A percentile compares a stretch with the other conserved stretches of the same genome.
Conservation (phyloP, 2,329 filamentous ascomycete genomes). For the Volutella citrinella region DNA sequence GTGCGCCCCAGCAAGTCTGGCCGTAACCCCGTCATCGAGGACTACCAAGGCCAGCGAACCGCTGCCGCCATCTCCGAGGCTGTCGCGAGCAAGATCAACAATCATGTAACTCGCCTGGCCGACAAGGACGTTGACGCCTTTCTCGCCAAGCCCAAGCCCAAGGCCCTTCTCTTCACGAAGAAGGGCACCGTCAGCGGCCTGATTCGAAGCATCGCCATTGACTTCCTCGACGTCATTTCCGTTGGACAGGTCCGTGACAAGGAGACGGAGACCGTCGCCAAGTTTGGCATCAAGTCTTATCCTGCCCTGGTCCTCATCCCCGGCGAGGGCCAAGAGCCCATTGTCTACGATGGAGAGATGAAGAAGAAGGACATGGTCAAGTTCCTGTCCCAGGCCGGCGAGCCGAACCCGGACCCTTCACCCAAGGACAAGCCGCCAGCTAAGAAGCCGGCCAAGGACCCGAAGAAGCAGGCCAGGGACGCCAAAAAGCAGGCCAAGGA, state of each 20-base stretch:
- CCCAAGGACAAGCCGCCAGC: no score
- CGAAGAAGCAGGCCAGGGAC: conserved; percentile 33
- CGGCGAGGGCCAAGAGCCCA: conserved; percentile 62
- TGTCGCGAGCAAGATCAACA: conserved; percentile 83
- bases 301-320: conserved; percentile 80
- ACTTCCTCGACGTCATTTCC: conserved; percentile 77
- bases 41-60: conserved; percentile 80
- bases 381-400: conserved; percentile 76
- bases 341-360: conserved; percentile 77
- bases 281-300: conserved; percentile 74
- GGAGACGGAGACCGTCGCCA: conserved; percentile 67
- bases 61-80: conserved; percentile 87
- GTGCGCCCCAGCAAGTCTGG: conserved; percentile 79
- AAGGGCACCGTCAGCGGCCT: conserved; percentile 86
- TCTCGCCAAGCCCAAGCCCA: conserved; percentile 69
- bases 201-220: conserved; percentile 81
- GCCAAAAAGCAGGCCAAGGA: conserved; percentile 39
- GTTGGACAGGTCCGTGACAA: conserved; percentile 83
- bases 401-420: conserved; percentile 78
- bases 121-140: conserved; percentile 79
- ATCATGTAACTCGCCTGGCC: conserved; percentile 78
- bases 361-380: conserved; percentile 79
- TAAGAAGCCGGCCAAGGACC: conserved; percentile 39
- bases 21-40: conserved; percentile 78
- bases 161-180: conserved; percentile 89